Evolutionary conservation across 1,284 basidiomycete genomes (phyloP).

Genomic region (Chondrostereum purpureum): DNA sequence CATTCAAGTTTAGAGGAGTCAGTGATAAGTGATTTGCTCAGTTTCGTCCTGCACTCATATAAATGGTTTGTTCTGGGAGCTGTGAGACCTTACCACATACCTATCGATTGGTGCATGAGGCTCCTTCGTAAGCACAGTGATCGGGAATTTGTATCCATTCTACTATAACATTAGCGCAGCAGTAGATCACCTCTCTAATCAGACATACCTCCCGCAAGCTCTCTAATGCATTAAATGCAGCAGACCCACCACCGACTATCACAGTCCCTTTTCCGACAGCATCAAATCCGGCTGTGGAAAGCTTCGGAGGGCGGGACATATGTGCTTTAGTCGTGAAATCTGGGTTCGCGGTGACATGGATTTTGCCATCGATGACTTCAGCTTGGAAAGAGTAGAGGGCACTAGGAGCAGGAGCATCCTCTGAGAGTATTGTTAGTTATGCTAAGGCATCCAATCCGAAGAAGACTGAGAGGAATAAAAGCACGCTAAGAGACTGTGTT

Average conservation of each 20-base stretch:
- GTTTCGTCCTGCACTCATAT: constrained; percentile 77
- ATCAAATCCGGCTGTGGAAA: constrained; percentile 36
- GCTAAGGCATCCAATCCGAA: too few relatives aligned
- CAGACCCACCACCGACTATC: constrained; percentile 85
- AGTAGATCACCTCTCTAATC: too few relatives aligned
- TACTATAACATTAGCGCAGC: too few relatives aligned
- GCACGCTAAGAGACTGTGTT: constrained; percentile 12
- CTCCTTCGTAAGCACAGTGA: constrained; percentile 81
- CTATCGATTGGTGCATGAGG: constrained; percentile 81
- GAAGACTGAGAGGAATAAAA: too few relatives aligned
- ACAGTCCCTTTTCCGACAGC: constrained; percentile 59
- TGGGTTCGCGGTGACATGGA: constrained; percentile 75
- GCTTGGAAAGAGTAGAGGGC: constrained; percentile 81
- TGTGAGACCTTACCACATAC: too few relatives aligned
- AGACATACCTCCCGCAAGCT: constrained; percentile 69
- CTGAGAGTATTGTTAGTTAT: too few relatives aligned
- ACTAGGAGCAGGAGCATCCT: constrained; percentile 87
- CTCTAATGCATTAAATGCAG: constrained; percentile 76
- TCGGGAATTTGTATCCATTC: constrained; percentile 73
- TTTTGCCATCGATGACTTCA: constrained; percentile 65
- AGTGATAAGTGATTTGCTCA: constrained; percentile 83
- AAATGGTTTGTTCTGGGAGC: constrained; percentile 7
- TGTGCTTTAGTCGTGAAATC: constrained; percentile 66
- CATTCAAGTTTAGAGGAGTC: constrained; percentile 75
- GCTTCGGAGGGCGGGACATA: constrained; percentile 50